Base-by-base conservation (phyloP, 768 basidiomycete species). In the Lactifluus piperatus region DNA sequence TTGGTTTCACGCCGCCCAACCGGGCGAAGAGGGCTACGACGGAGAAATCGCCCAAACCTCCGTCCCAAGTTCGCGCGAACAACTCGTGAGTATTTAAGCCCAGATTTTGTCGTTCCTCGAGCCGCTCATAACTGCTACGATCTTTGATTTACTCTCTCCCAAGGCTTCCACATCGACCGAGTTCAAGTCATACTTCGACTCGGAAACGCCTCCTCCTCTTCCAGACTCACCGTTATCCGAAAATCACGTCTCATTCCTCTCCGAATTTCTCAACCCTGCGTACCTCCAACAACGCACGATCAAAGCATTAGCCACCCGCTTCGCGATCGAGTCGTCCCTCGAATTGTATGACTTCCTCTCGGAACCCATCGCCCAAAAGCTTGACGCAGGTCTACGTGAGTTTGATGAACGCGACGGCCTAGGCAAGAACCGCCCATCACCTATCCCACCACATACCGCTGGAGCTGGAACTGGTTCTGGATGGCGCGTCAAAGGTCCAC, bases 1-100 rank as follows among this genome's bases (percentile, higher is more conserved):
- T 7, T 98, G 95, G 95, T 98, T 97, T 75, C 95, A 98, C 69
- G 84, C 86, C 24, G 86, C 92, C 0, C 84, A 95, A 67, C 84
- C 88, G 63, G 92, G 90, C 11, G 95, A 98, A 70, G 88, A 93
- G 39, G 94, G 91, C 0, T 92, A 91, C 67, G 77, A 81, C 48
- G 73, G 77, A 0, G 83, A 85, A 45, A 60, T 72, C 13, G 71
- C 16, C 67, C 71, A 39, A 71, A 34, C 34, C 34, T 65, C 74
- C 51, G 64, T 78, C 32, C 87, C 89, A 72, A 92, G 86, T 71
- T 94, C 93, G 4, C 79, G 94, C 56, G 90, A 94, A 69, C 95
- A 97, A 71, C 85, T 98, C 36, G 94, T 95, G 67, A 72, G 91
- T 81, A 30, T n/a, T n/a, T n/a, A n/a, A n/a, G n/a, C n/a, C n/a